phyloP scores from a whole-genome alignment of 2,329 filamentous ascomycete genomes.

The Apiospora arundinis region DNA sequence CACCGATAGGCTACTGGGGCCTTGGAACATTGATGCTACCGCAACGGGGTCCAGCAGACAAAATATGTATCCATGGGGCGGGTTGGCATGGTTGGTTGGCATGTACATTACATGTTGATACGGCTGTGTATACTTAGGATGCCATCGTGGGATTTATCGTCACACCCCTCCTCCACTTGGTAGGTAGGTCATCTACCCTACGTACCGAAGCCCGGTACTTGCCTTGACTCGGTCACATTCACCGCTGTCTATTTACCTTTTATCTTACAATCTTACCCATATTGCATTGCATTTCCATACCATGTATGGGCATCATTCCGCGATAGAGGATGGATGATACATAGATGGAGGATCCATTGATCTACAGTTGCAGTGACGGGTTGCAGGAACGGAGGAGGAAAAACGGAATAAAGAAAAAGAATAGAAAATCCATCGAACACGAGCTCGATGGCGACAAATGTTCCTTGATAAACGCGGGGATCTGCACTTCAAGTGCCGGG shows the following conservation, averaged over 20 bases:
- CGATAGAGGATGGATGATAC: too few relatives aligned
- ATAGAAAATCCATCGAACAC: not conserved
- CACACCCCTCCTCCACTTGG: constrained; percentile 1
- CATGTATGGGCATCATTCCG: not conserved
- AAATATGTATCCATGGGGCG: not conserved
- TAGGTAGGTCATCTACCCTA: not conserved
- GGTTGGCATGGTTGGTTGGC: not conserved
- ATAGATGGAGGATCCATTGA: not conserved
- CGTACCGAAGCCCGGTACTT: not conserved
- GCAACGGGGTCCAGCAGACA: not conserved
- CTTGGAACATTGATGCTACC: not conserved
- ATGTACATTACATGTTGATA: not conserved
- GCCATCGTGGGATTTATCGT: not conserved
- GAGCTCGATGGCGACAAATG: constrained; percentile 18
- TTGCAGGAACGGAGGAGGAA: not conserved
- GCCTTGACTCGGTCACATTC: constrained; percentile 5
- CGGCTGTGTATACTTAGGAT: not conserved
- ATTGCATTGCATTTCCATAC: not conserved
- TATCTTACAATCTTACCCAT: not conserved
- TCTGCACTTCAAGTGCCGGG: not conserved
- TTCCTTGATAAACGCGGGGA: not conserved
- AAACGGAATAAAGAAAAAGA: not conserved
- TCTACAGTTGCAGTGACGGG: constrained; percentile 17
- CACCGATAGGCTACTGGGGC: constrained; percentile 13
- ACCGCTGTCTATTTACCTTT: not conserved